These are phyloP conservation scores for Emiliania huxleyi DNA, from an alignment of 78 protist genomes.

Conservation along the genomic window DNA sequence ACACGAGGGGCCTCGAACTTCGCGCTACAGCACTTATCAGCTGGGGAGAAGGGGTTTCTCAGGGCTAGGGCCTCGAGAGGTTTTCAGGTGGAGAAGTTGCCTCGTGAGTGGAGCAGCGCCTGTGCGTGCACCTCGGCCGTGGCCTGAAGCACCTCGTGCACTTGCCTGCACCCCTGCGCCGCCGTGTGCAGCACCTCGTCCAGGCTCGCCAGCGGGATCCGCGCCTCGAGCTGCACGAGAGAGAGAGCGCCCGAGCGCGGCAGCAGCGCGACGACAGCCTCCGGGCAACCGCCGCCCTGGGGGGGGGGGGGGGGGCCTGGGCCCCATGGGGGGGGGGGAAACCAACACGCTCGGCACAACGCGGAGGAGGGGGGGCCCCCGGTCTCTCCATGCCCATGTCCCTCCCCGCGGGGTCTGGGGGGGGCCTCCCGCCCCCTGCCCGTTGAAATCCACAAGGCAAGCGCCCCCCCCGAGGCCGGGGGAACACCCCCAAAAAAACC, in stretches of 20 bases:
- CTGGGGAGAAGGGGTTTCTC: too few species aligned
- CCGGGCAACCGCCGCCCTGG: slow-evolving; percentile 75
- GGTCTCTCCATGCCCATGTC: too few species aligned
- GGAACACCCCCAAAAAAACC: slow-evolving; percentile 69
- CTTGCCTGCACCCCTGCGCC: neutral
- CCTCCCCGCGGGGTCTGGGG: too few species aligned
- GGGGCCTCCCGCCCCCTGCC: slow-evolving; percentile 67
- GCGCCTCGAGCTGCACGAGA: slow-evolving; percentile 64
- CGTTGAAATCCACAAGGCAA: slow-evolving; percentile 59
- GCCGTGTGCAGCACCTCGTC: neutral
- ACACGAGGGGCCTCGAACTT: too few species aligned
- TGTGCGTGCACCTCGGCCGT: neutral
- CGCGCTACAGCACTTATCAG: too few species aligned
- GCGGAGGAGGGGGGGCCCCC: too few species aligned
- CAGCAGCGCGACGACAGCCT: slow-evolving; percentile 60
- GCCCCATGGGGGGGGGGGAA: too few species aligned
- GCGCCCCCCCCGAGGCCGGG: slow-evolving; percentile 63
- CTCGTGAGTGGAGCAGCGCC: neutral
- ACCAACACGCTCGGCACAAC: too few species aligned
- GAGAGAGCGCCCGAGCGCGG: slow-evolving; percentile 60
- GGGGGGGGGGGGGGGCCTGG: too few species aligned
- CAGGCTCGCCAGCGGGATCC: slow-evolving; percentile 41
- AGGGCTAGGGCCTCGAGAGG: too few species aligned
- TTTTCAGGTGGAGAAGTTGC: neutral
- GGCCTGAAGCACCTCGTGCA: neutral